Conservation (phyloP, 108 stramenopile genomes). For the Schizochytrium sp. region DNA sequence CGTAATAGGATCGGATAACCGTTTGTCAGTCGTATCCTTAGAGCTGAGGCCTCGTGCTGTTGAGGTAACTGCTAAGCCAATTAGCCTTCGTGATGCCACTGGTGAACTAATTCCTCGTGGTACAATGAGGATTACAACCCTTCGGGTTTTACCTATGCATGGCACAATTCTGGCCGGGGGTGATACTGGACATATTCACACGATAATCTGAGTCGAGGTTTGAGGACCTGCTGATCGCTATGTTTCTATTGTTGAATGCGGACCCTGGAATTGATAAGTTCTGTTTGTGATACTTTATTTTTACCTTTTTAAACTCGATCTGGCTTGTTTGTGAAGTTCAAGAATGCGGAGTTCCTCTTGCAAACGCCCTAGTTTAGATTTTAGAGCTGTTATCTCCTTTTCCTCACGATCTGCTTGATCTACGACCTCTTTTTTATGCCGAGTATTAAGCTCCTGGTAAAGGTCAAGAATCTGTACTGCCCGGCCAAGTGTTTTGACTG, state of each 20-base stretch:
- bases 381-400: background rate
- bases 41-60: background rate
- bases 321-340: conserved; percentile 19
- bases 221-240: background rate
- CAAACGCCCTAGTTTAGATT: background rate
- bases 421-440: background rate
- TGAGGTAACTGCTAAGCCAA: background rate
- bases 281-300: background rate
- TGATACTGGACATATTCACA: background rate
- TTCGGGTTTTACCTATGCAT: conserved; percentile 17
- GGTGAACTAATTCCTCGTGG: background rate
- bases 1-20: conserved; percentile 43
- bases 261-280: background rate
- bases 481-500: background rate
- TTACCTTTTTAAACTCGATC: background rate
- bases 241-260: background rate
- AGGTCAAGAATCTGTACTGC: background rate
- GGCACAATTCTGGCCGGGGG: background rate
- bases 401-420: conserved; percentile 49
- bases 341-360: conserved; percentile 18
- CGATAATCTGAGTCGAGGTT: background rate
- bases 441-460: background rate
- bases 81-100: background rate
- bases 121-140: background rate
- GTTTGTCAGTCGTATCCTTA: conserved; percentile 11